A percentile compares a stretch with the other conserved stretches of the same genome.
These are phyloP conservation scores for Tolypocladium pustulatum DNA, from an alignment of 2,329 filamentous ascomycete species.

Conservation along the genomic window DNA sequence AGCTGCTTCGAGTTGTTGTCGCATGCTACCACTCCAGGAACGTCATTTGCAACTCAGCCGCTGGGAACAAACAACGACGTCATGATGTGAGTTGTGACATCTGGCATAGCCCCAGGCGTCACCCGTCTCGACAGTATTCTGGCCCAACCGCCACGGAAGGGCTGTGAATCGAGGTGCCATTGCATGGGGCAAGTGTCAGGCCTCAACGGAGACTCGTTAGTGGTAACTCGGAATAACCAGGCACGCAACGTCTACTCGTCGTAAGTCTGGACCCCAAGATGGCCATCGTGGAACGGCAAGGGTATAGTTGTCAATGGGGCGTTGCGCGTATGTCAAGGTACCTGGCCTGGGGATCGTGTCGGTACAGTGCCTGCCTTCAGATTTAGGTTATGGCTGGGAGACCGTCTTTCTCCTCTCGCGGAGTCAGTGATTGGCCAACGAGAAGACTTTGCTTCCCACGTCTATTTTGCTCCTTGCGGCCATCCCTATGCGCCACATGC, in stretches of 20 bases:
- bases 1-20: not conserved
- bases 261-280: not conserved
- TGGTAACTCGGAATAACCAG: not conserved
- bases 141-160: not conserved
- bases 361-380: not conserved
- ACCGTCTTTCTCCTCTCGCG: not conserved
- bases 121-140: not conserved
- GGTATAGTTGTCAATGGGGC: not conserved
- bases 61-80: not conserved
- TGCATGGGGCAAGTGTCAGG: not conserved
- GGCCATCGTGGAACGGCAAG: not conserved
- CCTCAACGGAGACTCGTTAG: not conserved
- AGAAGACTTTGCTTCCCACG: not conserved
- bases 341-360: not conserved
- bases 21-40: not conserved
- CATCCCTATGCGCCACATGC: not conserved
- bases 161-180: too few relatives aligned
- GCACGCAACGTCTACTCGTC: not conserved
- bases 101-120: not conserved
- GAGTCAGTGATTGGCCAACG: not conserved
- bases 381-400: not conserved
- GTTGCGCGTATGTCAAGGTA: not conserved
- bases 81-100: not conserved
- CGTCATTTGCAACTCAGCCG: not conserved
- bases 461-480: not conserved